phyloP scores from a whole-genome alignment of 345 rosid genomes.

The Aurinia saxatilis region DNA sequence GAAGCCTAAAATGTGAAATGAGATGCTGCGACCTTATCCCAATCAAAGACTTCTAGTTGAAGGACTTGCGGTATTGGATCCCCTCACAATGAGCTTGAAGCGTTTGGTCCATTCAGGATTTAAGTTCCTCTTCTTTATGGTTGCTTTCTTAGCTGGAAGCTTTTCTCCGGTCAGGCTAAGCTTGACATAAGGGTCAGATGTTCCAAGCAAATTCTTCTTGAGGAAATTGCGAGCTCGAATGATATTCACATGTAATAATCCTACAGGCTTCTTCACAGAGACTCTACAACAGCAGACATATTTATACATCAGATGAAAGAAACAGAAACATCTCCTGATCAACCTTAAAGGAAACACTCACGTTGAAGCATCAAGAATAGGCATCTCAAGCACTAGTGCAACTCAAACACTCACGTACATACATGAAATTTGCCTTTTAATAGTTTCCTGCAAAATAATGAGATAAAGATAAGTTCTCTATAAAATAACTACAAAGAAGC shows the following conservation, averaged over 20 bases:
- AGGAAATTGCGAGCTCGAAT: constrained; percentile 53
- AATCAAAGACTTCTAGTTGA: constrained; percentile 60
- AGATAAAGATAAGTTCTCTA: neutral
- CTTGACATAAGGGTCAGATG: constrained; percentile 70
- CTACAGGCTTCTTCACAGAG: constrained; percentile 68
- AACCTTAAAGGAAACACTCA: constrained; percentile 21
- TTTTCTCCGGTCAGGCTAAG: constrained; percentile 56
- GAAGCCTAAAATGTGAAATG: too few relatives aligned
- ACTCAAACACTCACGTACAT: constrained; percentile 66
- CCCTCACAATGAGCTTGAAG: constrained; percentile 61
- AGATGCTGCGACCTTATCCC: too few relatives aligned
- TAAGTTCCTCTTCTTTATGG: constrained; percentile 60
- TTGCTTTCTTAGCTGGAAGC: constrained; percentile 62
- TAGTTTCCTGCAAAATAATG: neutral
- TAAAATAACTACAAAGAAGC: neutral
- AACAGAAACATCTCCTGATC: neutral
- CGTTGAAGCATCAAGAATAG: constrained; percentile 56
- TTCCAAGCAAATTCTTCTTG: constrained; percentile 60
- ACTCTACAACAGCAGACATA: constrained; percentile 35
- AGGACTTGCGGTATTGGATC: constrained; percentile 60
- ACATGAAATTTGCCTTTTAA: constrained; percentile 48
- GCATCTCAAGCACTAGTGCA: constrained; percentile 59
- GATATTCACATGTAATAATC: constrained; percentile 61
- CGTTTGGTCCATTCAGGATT: constrained; percentile 79
- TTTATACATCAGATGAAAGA: constrained; percentile 5